Percentiles rank a stretch among this genome's conserved stretches.
phyloP scores from a whole-genome alignment of 176 grass and related monocot species.

The Sorghum bicolor region Sorghum_bicolor_NCBIv3 NC_012876.2:5182501-5183000 shows the following conservation, averaged over 20 bases:
- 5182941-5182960: conserved; percentile 6
- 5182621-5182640: not conserved
- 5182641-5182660: not conserved
- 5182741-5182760: conserved; percentile 7
- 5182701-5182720: not conserved
- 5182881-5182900: not conserved
- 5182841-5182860: conserved; percentile 55
- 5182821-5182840: conserved; percentile 96
- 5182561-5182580: not conserved
- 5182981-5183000: not conserved
- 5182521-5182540: conserved; percentile 30
- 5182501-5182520: conserved; percentile 4
- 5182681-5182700: not conserved
- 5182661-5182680: not conserved
- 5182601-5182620: conserved; percentile 12
- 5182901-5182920: conserved; percentile 5
- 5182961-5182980: not conserved
- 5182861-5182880: conserved; percentile 21
- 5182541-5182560: conserved; percentile 20
- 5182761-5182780: not conserved
- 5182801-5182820: conserved; percentile 81
- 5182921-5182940: not conserved
- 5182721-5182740: not conserved
- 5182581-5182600: conserved; percentile 1
- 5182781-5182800: conserved; percentile 28